These are phyloP conservation scores for Taphrina communis DNA, from an alignment of 1,139 yeast genomes.

Conservation along the genomic window DNA sequence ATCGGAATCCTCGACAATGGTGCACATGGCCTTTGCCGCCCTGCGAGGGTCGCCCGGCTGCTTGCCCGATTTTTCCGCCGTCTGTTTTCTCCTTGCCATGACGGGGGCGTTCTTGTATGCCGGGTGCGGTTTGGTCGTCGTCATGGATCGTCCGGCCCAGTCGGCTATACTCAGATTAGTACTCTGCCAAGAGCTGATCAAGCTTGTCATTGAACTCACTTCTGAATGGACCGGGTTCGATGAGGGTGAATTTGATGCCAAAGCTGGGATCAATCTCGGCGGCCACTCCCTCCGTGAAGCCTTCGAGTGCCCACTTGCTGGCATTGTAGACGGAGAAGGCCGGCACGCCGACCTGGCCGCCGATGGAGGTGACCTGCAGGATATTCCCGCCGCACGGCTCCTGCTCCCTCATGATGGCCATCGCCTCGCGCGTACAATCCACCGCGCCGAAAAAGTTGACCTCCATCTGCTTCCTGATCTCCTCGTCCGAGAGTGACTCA, in stretches of 20 bases:
- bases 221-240: slow-evolving; percentile 38
- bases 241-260: slow-evolving; percentile 28
- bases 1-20: slow-evolving; percentile 13
- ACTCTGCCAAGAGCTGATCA: neutral
- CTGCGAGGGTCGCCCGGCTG: slow-evolving; percentile 22
- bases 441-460: slow-evolving; percentile 36
- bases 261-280: slow-evolving; percentile 30
- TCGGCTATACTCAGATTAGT: slow-evolving; percentile 20
- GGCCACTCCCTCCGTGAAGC: slow-evolving; percentile 30
- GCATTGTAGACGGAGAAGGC: slow-evolving; percentile 31
- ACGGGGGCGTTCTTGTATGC: slow-evolving; percentile 35
- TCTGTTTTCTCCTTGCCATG: slow-evolving; percentile 16
- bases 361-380: slow-evolving; percentile 33
- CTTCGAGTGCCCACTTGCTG: slow-evolving; percentile 38
- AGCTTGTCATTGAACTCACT: neutral
- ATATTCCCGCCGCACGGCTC: slow-evolving; percentile 34
- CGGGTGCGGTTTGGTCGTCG: slow-evolving; percentile 28
- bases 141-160: slow-evolving; percentile 36
- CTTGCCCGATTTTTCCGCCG: slow-evolving; percentile 26
- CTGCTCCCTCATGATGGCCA: slow-evolving; percentile 28
- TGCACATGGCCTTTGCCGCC: slow-evolving; percentile 30
- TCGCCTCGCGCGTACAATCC: slow-evolving; percentile 29
- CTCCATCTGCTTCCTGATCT: slow-evolving; percentile 33
- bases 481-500: slow-evolving; percentile 23
- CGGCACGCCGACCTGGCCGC: slow-evolving; percentile 33